Base-by-base conservation (phyloP, 2,329 filamentous ascomycete genomes). In the Calonectria fujianensis region DNA sequence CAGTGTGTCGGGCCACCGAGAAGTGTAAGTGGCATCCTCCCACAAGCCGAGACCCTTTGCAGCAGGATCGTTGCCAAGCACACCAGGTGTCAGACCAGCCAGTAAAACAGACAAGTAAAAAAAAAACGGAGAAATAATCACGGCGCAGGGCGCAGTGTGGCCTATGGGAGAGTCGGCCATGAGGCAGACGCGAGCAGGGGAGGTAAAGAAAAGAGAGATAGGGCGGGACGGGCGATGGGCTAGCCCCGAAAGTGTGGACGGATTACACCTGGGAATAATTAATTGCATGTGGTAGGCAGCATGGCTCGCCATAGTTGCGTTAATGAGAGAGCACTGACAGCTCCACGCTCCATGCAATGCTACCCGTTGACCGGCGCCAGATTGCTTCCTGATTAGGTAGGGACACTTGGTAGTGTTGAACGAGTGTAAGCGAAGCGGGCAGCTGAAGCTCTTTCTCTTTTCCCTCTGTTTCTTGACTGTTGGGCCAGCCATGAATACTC, bases 281-380 rank as follows among this genome's bases (percentile, higher is more conserved):
- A 32, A 32, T 45, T 8, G 39, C 16, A 14, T 48, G 8, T 3
- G 41, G 41, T 48, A 10, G 41, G 39, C 14, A 13, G 24, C 29
- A 54, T 32, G 16, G 51, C 51, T 32, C 51, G 51, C 51, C 18
- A 54, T 54, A 27, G n/a, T 37, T 20, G 18, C 31, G 31, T 20
- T 13, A 5, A 59, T 32, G 9, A 37, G 31, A 37, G 52, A 37
- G 54, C 54, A 39, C 54, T 24, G 54, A 37, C 54, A 59, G 32
- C 32, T 59, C 54, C 20, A 35, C 32, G 54, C 54, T 59, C 32
- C 20, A 39, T 59, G 54, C 32, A 14, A 13, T 52, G 50, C 50
- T 18, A 29, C 24, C 50, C 50, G 50, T 27, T 13, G 50, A 48
- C 18, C 16, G 41, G 41, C 20, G 41, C 41, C 20, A 48, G 41